These are phyloP conservation scores for Psilocybe subaeruginosa DNA, from an alignment of 768 basidiomycete species.

Conservation along the genomic window DNA sequence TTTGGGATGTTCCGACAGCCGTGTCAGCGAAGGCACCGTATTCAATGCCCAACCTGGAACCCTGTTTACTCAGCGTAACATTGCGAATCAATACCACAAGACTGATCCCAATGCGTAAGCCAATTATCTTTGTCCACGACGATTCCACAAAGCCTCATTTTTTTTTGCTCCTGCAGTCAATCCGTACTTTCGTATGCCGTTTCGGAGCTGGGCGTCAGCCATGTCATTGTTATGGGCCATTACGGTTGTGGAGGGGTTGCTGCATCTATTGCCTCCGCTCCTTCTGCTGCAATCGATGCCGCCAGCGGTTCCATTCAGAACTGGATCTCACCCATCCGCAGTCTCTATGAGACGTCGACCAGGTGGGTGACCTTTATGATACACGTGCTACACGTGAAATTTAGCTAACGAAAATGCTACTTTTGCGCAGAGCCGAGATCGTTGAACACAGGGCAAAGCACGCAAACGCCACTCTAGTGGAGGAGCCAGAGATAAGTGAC, in stretches of 20 bases:
- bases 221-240: constrained; percentile 47
- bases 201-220: constrained; percentile 35
- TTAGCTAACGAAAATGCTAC: background rate
- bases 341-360: constrained; percentile 35
- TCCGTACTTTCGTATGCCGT: constrained; percentile 43
- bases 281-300: constrained; percentile 23
- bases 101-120: constrained; percentile 38
- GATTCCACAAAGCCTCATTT: background rate
- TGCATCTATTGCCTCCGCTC: constrained; percentile 34
- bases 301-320: constrained; percentile 37
- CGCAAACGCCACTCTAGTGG: constrained; percentile 16
- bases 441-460: constrained; percentile 32
- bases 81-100: constrained; percentile 41
- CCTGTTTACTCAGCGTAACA: constrained; percentile 41
- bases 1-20: constrained; percentile 42
- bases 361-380: constrained; percentile 24
- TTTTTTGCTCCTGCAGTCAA: constrained; percentile 8
- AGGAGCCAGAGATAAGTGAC: constrained; percentile 32
- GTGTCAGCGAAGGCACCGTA: constrained; percentile 39
- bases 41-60: constrained; percentile 42
- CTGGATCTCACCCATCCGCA: constrained; percentile 43
- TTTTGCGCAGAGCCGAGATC: constrained; percentile 33
- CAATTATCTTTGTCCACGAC: background rate
- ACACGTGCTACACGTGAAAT: background rate
- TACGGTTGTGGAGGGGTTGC: constrained; percentile 47